phyloP scores from a whole-genome alignment of 768 basidiomycete genomes.

The Leucocoprinus leucothites region DNA sequence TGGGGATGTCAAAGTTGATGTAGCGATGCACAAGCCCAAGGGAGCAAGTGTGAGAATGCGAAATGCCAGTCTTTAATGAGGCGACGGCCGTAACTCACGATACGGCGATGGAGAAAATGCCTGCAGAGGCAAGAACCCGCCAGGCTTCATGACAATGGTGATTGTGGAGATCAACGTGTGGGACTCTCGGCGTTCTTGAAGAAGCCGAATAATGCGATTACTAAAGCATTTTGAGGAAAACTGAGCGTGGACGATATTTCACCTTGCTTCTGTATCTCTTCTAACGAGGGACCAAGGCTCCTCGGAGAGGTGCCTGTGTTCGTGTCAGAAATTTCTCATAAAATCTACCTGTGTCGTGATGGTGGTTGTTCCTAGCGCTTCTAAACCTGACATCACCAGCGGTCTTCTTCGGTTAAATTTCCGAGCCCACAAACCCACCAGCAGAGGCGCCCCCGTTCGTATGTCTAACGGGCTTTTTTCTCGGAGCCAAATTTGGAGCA shows the following conservation, averaged over 20 bases:
- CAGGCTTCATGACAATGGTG: constrained; percentile 1
- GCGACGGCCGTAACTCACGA: too few relatives aligned
- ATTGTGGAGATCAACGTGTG: not conserved
- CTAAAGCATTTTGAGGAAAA: not conserved
- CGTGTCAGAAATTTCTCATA: not conserved
- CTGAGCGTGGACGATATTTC: not conserved
- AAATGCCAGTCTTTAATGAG: too few relatives aligned
- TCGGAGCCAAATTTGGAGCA: too few relatives aligned
- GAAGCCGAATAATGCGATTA: not conserved
- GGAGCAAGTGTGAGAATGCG: not conserved
- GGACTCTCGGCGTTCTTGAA: too few relatives aligned
- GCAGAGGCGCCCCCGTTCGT: too few relatives aligned
- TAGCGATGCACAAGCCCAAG: not conserved
- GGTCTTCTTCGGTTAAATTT: too few relatives aligned
- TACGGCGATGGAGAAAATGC: not conserved
- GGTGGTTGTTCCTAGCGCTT: too few relatives aligned
- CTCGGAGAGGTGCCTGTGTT: not conserved
- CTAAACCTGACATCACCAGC: too few relatives aligned
- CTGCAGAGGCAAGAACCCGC: constrained; percentile 2
- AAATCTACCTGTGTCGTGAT: too few relatives aligned
- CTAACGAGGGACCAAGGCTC: not conserved
- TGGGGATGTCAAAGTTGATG: not conserved
- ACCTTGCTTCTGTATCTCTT: not conserved
- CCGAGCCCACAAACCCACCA: too few relatives aligned
- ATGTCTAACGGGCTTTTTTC: too few relatives aligned